Conservation (phyloP, 2,329 filamentous ascomycete species). For the Dothideomycetidae sp. region DNA sequence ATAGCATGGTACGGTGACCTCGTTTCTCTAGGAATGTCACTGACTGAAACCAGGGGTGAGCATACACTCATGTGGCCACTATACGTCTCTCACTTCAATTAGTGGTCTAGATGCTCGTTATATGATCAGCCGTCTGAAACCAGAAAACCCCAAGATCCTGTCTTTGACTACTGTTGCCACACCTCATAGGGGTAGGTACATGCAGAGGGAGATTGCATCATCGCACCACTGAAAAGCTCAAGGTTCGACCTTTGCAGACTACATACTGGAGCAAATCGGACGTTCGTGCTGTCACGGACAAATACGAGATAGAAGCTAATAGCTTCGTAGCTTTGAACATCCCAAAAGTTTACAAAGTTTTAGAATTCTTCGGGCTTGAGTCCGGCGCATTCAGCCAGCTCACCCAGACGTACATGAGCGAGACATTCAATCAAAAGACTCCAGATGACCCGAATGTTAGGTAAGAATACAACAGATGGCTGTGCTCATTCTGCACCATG, state of each 20-base stretch:
- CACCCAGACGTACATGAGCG: slow-evolving; percentile 42
- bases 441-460: slow-evolving; percentile 40
- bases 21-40: too few relatives aligned
- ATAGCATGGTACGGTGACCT: slow-evolving; percentile 40
- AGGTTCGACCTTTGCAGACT: slow-evolving; percentile 48
- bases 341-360: slow-evolving; percentile 40
- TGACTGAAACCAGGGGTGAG: slow-evolving; percentile 24
- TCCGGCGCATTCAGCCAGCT: slow-evolving; percentile 49
- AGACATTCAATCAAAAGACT: slow-evolving; percentile 45
- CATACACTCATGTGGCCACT: background rate
- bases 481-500: slow-evolving; percentile 18
- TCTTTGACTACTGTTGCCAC: slow-evolving; percentile 50
- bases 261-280: slow-evolving; percentile 44
- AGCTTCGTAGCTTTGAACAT: slow-evolving; percentile 27
- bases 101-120: slow-evolving; percentile 50
- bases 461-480: slow-evolving; percentile 18
- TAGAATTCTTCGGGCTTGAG: slow-evolving; percentile 41
- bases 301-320: slow-evolving; percentile 24
- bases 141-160: slow-evolving; percentile 59
- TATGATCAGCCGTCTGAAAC: slow-evolving; percentile 46
- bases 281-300: slow-evolving; percentile 22
- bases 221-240: background rate
- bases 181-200: slow-evolving; percentile 38
- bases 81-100: background rate
- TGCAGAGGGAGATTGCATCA: slow-evolving; percentile 6